Evolutionary conservation across 257 asterid genomes (phyloP).

Genomic region (Gentiana macrophylla): DNA sequence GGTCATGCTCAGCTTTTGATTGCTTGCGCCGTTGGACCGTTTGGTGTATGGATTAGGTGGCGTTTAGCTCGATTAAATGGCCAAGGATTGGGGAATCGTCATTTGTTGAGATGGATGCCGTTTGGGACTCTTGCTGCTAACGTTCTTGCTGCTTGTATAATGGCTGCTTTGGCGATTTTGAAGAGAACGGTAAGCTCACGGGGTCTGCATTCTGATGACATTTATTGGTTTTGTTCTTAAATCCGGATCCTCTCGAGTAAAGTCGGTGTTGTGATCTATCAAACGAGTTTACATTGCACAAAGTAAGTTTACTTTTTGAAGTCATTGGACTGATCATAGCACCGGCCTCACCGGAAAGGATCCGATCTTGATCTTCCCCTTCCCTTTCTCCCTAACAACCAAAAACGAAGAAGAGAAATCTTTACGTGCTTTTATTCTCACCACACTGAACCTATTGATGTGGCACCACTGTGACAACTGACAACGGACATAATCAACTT

Average conservation of each 20-base stretch:
- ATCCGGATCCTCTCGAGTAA: background rate
- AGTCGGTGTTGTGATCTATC: too few species aligned
- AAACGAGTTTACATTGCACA: too few species aligned
- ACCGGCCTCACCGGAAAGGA: too few species aligned
- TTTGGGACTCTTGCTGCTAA: conserved; percentile 91
- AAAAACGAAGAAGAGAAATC: too few species aligned
- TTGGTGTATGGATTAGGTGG: conserved; percentile 91
- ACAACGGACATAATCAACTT: too few species aligned
- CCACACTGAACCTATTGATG: too few species aligned
- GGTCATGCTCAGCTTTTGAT: conserved; percentile 40
- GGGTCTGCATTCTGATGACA: background rate
- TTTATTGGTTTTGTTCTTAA: background rate
- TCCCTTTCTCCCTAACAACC: background rate
- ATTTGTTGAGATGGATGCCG: conserved; percentile 62
- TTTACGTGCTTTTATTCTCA: too few species aligned
- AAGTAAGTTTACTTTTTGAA: too few species aligned
- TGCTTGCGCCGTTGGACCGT: conserved; percentile 79
- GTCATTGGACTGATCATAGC: too few species aligned
- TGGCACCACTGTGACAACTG: too few species aligned
- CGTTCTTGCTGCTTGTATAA: conserved; percentile 70
- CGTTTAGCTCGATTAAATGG: conserved; percentile 78
- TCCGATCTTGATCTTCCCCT: background rate
- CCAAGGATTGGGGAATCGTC: conserved; percentile 49
- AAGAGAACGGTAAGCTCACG: conserved; percentile 47
- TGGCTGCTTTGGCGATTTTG: conserved; percentile 74